Percentiles rank a stretch among this genome's conserved stretches.
These are phyloP conservation scores for Leucogyrophana mollusca DNA, from an alignment of 768 basidiomycete genomes.

Conservation along the genomic window DNA sequence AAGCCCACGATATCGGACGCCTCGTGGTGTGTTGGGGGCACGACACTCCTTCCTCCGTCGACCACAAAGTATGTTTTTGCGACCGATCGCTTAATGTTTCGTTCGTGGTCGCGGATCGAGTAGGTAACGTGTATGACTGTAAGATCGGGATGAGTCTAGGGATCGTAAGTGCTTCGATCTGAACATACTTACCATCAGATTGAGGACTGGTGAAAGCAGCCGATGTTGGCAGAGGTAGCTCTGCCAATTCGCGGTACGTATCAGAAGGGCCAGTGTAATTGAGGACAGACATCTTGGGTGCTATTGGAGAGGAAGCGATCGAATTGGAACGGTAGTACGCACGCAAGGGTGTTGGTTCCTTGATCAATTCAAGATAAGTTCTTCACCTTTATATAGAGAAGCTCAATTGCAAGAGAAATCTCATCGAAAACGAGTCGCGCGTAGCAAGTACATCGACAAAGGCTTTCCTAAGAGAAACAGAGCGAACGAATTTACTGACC, in stretches of 20 bases:
- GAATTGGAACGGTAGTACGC: neutral
- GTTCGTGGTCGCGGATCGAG: constrained; percentile 47
- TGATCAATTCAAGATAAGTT: no score
- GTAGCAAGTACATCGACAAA: no score
- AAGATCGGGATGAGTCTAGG: neutral
- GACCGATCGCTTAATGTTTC: constrained; percentile 46
- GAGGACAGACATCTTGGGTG: constrained; percentile 16
- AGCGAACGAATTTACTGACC: no score
- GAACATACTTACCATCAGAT: constrained; percentile 11
- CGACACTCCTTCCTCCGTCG: neutral
- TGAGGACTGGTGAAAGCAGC: constrained; percentile 31
- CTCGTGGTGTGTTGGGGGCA: constrained; percentile 15
- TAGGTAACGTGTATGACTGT: constrained; percentile 45
- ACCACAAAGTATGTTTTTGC: constrained; percentile 34
- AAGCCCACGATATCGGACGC: constrained; percentile 38
- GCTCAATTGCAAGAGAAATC: no score
- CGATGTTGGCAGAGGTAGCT: constrained; percentile 37
- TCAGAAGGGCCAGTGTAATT: constrained; percentile 15
- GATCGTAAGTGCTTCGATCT: neutral
- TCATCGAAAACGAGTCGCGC: no score
- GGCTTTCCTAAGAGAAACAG: no score
- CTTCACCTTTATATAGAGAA: no score
- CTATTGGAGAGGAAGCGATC: neutral
- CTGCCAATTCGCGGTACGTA: constrained; percentile 37
- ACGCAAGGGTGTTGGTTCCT: no score